These are phyloP conservation scores for Xylaria hypoxylon DNA, from an alignment of 2,329 filamentous ascomycete genomes.

Conservation along the genomic window DNA sequence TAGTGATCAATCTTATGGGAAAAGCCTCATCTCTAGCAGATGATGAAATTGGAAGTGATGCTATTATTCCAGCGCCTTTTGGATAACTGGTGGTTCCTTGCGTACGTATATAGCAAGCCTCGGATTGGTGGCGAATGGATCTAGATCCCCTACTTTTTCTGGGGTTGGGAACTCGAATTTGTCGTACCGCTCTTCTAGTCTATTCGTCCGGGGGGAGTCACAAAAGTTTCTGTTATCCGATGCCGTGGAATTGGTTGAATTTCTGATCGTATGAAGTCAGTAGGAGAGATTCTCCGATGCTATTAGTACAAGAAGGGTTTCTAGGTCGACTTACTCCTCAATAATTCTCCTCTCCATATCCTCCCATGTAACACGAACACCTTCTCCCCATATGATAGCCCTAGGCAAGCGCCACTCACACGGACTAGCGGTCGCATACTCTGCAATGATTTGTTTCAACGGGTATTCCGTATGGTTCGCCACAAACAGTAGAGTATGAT, in stretches of 20 bases:
- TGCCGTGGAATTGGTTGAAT: neutral
- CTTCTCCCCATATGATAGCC: neutral
- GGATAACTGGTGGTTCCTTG: neutral
- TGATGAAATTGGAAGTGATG: no score
- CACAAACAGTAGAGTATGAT: neutral
- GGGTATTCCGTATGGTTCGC: neutral
- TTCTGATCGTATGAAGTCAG: neutral
- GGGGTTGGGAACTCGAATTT: neutral
- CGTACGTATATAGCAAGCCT: conserved; percentile 3
- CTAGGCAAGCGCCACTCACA: neutral
- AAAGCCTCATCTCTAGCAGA: no score
- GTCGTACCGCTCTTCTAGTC: neutral
- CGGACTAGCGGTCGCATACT: neutral
- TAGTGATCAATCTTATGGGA: no score
- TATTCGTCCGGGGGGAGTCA: conserved; percentile 1
- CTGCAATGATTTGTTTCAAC: neutral
- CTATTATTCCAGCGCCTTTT: no score
- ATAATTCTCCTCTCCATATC: neutral
- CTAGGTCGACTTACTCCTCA: neutral
- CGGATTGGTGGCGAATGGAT: neutral
- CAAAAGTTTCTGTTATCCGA: neutral
- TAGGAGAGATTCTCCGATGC: neutral
- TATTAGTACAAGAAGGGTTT: neutral
- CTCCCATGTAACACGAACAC: conserved; percentile 5
- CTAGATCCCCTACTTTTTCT: neutral